A percentile compares a stretch with the other conserved stretches of the same genome.
Evolutionary conservation across 129 eudicot species (phyloP).

Genomic region (Scalesia atractyloides): DNA sequence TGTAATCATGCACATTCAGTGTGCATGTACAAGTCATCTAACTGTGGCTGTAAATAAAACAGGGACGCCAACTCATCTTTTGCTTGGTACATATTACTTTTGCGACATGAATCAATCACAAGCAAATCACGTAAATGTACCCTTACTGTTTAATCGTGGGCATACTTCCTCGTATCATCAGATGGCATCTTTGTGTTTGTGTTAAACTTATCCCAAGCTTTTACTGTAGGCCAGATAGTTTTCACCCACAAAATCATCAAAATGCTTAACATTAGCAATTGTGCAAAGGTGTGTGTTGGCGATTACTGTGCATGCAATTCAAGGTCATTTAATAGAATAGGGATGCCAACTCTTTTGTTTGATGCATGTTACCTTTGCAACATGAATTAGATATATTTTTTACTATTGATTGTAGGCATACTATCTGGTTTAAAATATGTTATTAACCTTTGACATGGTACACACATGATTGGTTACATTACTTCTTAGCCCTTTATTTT

Average conservation of each 20-base stretch:
- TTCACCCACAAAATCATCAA: neutral
- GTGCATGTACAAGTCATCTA: neutral
- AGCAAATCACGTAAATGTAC: neutral
- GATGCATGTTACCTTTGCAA: slow-evolving; percentile 3
- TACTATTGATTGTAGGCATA: neutral
- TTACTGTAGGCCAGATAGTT: neutral
- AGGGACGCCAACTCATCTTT: neutral
- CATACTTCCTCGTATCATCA: neutral
- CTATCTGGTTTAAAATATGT: neutral
- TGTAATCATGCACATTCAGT: neutral
- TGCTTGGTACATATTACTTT: slow-evolving; percentile 9
- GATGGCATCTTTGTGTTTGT: neutral
- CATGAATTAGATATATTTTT: neutral
- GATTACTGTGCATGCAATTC: neutral
- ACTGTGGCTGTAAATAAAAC: neutral
- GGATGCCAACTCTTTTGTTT: neutral
- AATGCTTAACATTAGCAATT: neutral
- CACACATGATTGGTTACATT: neutral
- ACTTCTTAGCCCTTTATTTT: neutral
- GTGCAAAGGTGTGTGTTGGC: neutral
- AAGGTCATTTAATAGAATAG: neutral
- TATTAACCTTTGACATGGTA: neutral
- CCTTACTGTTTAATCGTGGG: slow-evolving; percentile 10
- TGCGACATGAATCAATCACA: neutral
- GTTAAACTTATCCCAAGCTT: neutral